Base-by-base conservation (phyloP, 176 grass and related monocot genomes). In the Aegilops umbellulata region DNA sequence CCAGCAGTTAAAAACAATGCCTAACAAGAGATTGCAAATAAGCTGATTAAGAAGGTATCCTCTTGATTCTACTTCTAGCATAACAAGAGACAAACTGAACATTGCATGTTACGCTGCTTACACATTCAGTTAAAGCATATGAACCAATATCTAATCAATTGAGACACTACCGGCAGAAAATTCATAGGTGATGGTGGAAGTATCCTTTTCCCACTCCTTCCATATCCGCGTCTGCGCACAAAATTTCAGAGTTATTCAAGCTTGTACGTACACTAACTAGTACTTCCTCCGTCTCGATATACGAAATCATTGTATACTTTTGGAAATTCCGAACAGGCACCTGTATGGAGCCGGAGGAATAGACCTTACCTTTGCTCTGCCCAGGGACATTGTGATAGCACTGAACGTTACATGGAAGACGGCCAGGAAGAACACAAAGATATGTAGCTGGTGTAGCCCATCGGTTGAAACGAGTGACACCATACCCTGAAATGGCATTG, bases 391-490 rank as follows among this genome's bases (percentile, higher is more conserved):
- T 39, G 85, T 90, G 62, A 94, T 36, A 67, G 82, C 92, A 82
- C 90, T 98, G 76, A 89, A 95, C 6, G 69, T 63, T 8, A 98
- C 92, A 80, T 98, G 97, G 86, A 92, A 78, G 82, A 95, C 84
- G 5, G 97, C 97, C 88, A 98, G 75, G 88, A 98, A 95, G 70
- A 98, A 98, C 31, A 98, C 83, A 74, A 98, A 92, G 71, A 98
- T 87, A 35, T 98, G 97, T 76, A 98, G 76, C 79, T 95, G 90
- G 64, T 98, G 94, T 60, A 98, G 51, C 75, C 86, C 90, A 22
- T 88, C 82, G 5, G 71, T 3, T 62, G 97, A 95, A 82, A 98
- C 88, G 69, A 98, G 88, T 34, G 92, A 88, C 49, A 91, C 97
- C 83, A 87, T 93, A 39, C 92, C 92, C 97, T 98, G 84, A 67